Base-by-base conservation (phyloP, 768 basidiomycete species). In the Termitomyces sp. region DNA sequence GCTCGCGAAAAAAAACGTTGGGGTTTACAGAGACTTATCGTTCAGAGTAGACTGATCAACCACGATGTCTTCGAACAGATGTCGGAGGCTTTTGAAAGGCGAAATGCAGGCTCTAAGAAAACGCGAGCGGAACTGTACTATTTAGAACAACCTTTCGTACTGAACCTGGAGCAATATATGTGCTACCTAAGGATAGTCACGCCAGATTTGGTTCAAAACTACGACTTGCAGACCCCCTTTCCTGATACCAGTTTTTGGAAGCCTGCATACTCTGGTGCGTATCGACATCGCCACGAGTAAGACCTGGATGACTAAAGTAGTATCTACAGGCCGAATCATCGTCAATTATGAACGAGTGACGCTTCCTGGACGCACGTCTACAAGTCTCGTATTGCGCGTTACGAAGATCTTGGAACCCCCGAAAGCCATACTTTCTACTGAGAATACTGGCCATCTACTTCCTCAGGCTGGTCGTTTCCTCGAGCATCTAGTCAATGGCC, bases 121-220 rank as follows among this genome's bases (percentile, higher is more conserved):
- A 46, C 12, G 12, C 48, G 40, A 29, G 25, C n/a, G 11, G 49
- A 45, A 11, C 5, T 52, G 58, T 59, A 59, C 25, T 45, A 59
- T 51, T 3, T 59, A 40, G 50, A 59, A 10, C 58, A 46, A 36
- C 58, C 58, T 25, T 59, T 59, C 34, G 11, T 52, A 17, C 5
- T 52, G 31, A 42, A 59, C 14, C 3, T 52, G 17, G 31, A 43
- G 12, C 25, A 52, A n/a, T 38, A 42, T 29, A 20, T 2, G 6
- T 59, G 36, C 49, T 51, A 20, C 7, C 32, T 45, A 7, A 46
- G 36, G 42, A 51, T 59, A 32, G 49, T 59, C 31, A 59, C 50
- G 5, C 58, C 49, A n/a, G 17, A 10, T 8, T 2, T 9, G 15
- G n/a, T 51, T 31, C 40, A 25, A 14, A 10, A 42, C 31, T 51